Percentiles rank a stretch among this genome's conserved stretches.
Evolutionary conservation across 2,329 filamentous ascomycete genomes (phyloP).

Genomic region (Lachnellula suecica): DNA sequence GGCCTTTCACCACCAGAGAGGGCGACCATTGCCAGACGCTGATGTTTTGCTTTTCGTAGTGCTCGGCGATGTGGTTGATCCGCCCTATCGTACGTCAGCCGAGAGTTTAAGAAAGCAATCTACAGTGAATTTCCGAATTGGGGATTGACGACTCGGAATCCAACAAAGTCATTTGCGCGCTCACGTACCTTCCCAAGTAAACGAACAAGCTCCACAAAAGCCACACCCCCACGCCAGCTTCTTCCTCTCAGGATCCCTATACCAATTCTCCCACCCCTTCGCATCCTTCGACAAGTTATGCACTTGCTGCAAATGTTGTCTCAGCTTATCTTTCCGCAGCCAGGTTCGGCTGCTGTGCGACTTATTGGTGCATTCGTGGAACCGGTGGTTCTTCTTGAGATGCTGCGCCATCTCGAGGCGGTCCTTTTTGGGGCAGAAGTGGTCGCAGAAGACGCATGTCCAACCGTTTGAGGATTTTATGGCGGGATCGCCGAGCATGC

Average conservation of each 20-base stretch:
- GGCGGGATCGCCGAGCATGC: constrained; percentile 15
- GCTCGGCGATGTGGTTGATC: constrained; percentile 23
- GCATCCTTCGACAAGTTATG: constrained; percentile 15
- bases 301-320: constrained; percentile 22
- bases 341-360: constrained; percentile 8
- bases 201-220: constrained; percentile 21
- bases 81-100: constrained; percentile 12
- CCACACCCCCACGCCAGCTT: constrained; percentile 27
- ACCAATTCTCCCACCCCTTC: constrained; percentile 19
- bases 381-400: constrained; percentile 15
- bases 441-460: constrained; percentile 20
- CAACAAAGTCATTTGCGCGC: too few relatives aligned
- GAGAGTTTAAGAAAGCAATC: background rate
- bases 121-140: background rate
- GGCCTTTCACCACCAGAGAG: constrained; percentile 22
- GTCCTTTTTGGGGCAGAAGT: background rate
- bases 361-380: constrained; percentile 18
- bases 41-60: constrained; percentile 22
- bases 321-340: constrained; percentile 24
- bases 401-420: constrained; percentile 16
- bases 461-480: constrained; percentile 4
- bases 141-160: background rate
- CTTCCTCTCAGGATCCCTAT: constrained; percentile 9
- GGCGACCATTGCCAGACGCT: constrained; percentile 15
- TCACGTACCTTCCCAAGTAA: constrained; percentile 26